These are phyloP conservation scores for Castanea crenata DNA, from an alignment of 306 rosid species.

Conservation along the genomic window DNA sequence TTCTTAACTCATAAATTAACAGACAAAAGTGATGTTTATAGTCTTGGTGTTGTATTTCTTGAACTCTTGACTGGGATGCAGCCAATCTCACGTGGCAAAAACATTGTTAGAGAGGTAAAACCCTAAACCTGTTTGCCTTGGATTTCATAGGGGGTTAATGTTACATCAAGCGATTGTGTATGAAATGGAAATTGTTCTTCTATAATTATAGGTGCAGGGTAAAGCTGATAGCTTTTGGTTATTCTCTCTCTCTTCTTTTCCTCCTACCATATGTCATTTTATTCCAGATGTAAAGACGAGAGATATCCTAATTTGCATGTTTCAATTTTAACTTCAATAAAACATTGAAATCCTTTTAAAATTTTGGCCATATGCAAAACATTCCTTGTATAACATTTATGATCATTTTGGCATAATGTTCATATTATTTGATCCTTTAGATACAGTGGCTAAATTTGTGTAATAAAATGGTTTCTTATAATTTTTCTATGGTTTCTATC, in stretches of 20 bases:
- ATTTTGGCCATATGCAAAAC: background rate
- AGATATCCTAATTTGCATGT: background rate
- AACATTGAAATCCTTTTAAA: background rate
- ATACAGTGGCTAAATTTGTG: background rate
- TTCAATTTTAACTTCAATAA: background rate
- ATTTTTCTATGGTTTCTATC: background rate
- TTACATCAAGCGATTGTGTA: background rate
- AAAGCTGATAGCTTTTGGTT: background rate
- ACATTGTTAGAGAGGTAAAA: conserved; percentile 93
- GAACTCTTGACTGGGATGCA: conserved; percentile 92
- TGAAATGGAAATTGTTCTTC: background rate
- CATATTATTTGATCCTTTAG: background rate
- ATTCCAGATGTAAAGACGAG: background rate
- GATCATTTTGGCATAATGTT: background rate
- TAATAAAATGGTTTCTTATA: background rate
- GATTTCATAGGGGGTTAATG: background rate
- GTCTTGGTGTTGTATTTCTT: conserved; percentile 63
- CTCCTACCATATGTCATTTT: background rate
- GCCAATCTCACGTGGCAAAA: conserved; percentile 89
- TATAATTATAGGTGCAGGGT: background rate
- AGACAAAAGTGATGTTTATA: conserved; percentile 2
- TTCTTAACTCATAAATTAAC: background rate
- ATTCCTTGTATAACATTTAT: background rate
- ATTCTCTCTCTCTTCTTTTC: background rate
- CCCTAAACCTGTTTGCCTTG: conserved; percentile 4